Evolutionary conservation across 345 rosid species (phyloP).

Genomic region (Turnera subulata): DNA sequence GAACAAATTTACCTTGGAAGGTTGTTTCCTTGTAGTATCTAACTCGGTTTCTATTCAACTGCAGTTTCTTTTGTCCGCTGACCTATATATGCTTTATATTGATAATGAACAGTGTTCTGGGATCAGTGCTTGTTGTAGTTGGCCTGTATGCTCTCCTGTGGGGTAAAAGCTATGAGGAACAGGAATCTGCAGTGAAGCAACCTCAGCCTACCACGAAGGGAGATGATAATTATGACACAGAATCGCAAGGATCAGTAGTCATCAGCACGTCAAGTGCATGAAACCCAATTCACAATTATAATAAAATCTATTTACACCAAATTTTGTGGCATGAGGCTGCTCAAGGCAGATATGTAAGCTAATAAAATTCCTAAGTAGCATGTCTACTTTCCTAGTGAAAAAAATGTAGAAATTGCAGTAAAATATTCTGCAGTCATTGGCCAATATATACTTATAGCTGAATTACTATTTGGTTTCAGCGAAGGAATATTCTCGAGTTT

Average conservation of each 20-base stretch:
- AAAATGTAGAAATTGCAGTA: no score
- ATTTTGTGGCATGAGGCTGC: no score
- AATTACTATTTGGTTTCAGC: no score
- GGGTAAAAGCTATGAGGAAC: conserved; percentile 64
- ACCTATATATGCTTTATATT: not conserved
- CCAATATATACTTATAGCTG: no score
- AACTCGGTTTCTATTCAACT: not conserved
- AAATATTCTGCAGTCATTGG: no score
- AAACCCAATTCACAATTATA: not conserved
- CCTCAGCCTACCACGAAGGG: conserved; percentile 21
- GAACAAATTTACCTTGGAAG: conserved; percentile 30
- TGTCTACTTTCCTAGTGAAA: no score
- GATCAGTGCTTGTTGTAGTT: conserved; percentile 53
- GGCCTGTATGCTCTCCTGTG: conserved; percentile 71
- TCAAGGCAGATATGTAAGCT: no score
- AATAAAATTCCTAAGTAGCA: no score
- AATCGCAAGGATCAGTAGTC: conserved; percentile 2
- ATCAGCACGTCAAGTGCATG: not conserved
- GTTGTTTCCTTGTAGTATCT: not conserved
- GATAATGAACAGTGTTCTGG: conserved; percentile 47
- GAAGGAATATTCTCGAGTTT: no score
- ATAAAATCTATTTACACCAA: no score
- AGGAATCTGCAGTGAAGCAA: conserved; percentile 30
- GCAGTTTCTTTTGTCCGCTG: not conserved
- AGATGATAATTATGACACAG: not conserved